Percentiles rank a stretch among this genome's conserved stretches.
Conservation (phyloP, 495 filamentous ascomycete genomes). For the Massariosphaeria phaeospora region DNA sequence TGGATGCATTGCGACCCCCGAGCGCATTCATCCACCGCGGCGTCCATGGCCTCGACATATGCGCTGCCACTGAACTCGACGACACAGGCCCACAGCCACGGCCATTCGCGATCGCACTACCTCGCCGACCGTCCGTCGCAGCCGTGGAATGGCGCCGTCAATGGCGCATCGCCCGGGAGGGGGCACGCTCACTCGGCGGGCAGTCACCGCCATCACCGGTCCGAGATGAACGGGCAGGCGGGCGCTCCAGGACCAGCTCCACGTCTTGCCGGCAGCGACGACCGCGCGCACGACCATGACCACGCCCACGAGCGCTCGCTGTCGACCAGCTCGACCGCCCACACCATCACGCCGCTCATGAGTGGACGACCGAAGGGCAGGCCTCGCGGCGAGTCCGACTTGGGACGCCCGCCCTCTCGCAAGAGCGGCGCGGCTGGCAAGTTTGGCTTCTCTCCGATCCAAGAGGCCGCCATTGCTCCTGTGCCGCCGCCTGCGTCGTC, state of each 20-base stretch:
- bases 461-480: slow-evolving; percentile 15
- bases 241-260: not conserved
- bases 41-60: slow-evolving; percentile 36
- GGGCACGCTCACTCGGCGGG: not conserved
- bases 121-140: slow-evolving; percentile 11
- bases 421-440: slow-evolving; percentile 6
- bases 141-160: slow-evolving; percentile 15
- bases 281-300: slow-evolving; percentile 17
- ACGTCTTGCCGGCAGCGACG: slow-evolving; percentile 5
- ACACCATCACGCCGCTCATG: slow-evolving; percentile 36
- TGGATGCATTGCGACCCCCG: no score
- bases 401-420: slow-evolving; percentile 28
- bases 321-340: slow-evolving; percentile 32
- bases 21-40: not conserved
- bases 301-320: slow-evolving; percentile 39
- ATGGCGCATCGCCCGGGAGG: slow-evolving; percentile 17
- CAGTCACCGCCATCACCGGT: slow-evolving; percentile 18
- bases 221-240: slow-evolving; percentile 21
- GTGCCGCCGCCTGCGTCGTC: slow-evolving; percentile 13
- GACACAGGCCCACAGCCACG: slow-evolving; percentile 24
- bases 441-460: slow-evolving; percentile 32
- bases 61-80: slow-evolving; percentile 32
- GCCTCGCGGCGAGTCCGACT: slow-evolving; percentile 37
- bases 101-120: slow-evolving; percentile 25
- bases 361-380: slow-evolving; percentile 32